Conservation (phyloP, 163 green algal species). For the Coccomyxa subellipsoidea region DNA sequence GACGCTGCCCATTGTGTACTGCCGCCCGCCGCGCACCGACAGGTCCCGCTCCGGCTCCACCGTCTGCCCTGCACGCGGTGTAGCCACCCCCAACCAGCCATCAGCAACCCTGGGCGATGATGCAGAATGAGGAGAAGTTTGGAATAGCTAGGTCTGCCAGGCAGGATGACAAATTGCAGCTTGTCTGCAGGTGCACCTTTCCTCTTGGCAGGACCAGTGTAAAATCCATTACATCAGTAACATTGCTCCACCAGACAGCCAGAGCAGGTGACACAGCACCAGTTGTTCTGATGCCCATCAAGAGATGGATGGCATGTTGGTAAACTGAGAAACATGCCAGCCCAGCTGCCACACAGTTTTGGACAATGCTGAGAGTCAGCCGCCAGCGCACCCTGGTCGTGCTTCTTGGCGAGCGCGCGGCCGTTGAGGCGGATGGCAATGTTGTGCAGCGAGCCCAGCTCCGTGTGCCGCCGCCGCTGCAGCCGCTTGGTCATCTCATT, state of each 20-base stretch:
- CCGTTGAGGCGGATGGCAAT: constrained; percentile 18
- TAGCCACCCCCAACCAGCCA: background rate
- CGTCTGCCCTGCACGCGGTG: background rate
- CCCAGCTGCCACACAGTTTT: too few species aligned
- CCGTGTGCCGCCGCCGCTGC: background rate
- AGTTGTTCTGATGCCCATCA: too few species aligned
- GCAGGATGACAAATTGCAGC: too few species aligned
- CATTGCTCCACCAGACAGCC: too few species aligned
- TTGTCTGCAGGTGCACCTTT: too few species aligned
- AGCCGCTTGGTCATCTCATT: constrained; percentile 11
- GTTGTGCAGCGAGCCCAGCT: constrained; percentile 16
- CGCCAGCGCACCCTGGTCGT: background rate
- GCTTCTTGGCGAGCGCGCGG: background rate
- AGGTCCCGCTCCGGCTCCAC: background rate
- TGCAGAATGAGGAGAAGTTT: too few species aligned
- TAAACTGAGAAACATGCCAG: too few species aligned
- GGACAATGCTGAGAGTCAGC: background rate
- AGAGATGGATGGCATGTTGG: too few species aligned
- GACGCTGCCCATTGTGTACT: background rate
- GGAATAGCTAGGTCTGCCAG: too few species aligned
- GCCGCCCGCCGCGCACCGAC: background rate
- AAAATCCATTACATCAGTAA: too few species aligned
- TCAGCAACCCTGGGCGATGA: background rate
- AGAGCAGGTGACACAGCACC: too few species aligned
- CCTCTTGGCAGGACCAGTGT: too few species aligned